Percentiles rank a stretch among this genome's conserved stretches.
Conservation (phyloP, 495 filamentous ascomycete genomes). For the Penicillium goetzii region DNA sequence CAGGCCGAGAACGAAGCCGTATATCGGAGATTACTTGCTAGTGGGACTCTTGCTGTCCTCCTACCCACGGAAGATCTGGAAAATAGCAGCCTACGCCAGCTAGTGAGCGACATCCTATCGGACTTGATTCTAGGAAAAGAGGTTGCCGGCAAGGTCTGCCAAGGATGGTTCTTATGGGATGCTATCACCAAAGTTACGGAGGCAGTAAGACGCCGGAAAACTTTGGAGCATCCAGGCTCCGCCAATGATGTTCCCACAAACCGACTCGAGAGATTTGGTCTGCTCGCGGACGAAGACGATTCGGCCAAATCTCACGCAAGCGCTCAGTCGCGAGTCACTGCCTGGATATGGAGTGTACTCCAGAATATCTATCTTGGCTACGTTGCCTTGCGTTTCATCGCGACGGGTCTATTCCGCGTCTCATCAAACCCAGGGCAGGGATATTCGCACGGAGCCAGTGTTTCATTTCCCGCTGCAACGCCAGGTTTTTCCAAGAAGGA, state of each 20-base stretch:
- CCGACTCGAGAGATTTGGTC: slow-evolving; percentile 52
- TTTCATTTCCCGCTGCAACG: slow-evolving; percentile 34
- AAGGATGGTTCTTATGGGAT: slow-evolving; percentile 87
- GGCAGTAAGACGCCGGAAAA: slow-evolving; percentile 31
- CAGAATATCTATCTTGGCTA: slow-evolving; percentile 70
- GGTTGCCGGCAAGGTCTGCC: slow-evolving; percentile 74
- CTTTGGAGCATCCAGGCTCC: slow-evolving; percentile 28
- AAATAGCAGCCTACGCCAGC: slow-evolving; percentile 76
- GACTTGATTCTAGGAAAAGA: slow-evolving; percentile 81
- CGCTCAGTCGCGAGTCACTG: slow-evolving; percentile 38
- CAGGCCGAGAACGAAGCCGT: slow-evolving; percentile 76
- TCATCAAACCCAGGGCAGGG: slow-evolving; percentile 37
- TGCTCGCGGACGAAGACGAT: slow-evolving; percentile 44
- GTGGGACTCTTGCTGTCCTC: slow-evolving; percentile 75
- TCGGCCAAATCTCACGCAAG: slow-evolving; percentile 19
- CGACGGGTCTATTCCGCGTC: slow-evolving; percentile 53
- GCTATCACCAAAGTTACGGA: slow-evolving; percentile 65
- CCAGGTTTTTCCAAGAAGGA: slow-evolving; percentile 23
- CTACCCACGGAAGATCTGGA: slow-evolving; percentile 91
- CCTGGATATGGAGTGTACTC: slow-evolving; percentile 68
- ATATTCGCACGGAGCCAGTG: slow-evolving; percentile 29
- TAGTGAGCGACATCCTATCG: slow-evolving; percentile 83
- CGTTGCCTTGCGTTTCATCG: slow-evolving; percentile 65
- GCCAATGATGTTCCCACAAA: slow-evolving; percentile 29
- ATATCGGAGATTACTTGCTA: slow-evolving; percentile 81